Base-by-base conservation (phyloP, 139 green algal genomes). In the Zygnema circumcarinatum region DNA sequence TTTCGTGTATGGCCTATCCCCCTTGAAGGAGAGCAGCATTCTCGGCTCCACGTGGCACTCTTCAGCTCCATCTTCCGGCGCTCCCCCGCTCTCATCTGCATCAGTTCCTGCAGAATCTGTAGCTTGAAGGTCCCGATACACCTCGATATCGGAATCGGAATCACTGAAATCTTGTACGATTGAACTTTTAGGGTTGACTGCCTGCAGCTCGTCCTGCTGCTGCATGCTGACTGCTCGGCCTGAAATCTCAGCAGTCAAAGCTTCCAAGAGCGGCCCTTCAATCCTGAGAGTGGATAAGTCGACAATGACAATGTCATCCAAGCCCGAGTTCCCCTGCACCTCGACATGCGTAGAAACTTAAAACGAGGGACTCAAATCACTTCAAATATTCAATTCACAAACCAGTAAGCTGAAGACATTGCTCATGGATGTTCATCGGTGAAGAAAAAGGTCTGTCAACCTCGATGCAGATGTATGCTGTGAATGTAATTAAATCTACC, bases 241-340 rank as follows among this genome's bases (percentile, higher is more conserved):
- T 22, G 69, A 39, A 39, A 78, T 41, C 16, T 78, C 35, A 3
- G 11, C 11, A 39, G 7, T 39, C 69, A 78, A 41, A 22, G 69
- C 16, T 16, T 78, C 69, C 69, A 78, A 41, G 16, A 16, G 36
- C 3, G 69, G 69, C 16, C 35, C 69, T 3, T 78, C 69, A 3
- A 83, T 47, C 36, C 75, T 73, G 32, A 83, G 75, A 62, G 75
- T 83, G 75, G 75, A 72, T 3, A 83, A 39, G 38, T 83, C 75
- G 3, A 83, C 75, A 21, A 83, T 53, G 2, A 83, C 16, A 47
- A 35, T 74, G 75, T 83, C 75, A 16, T 56, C 38, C 2, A 72
- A 21, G 2, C 36, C 75, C 2, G 39, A 35, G 2, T 47, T 21
- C 3, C 32, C 75, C 75, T 83, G 75, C 11, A 78, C 29, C 54